Evolutionary conservation across 2,329 filamentous ascomycete genomes (phyloP).

Genomic region (Sclerotinia glacialis): DNA sequence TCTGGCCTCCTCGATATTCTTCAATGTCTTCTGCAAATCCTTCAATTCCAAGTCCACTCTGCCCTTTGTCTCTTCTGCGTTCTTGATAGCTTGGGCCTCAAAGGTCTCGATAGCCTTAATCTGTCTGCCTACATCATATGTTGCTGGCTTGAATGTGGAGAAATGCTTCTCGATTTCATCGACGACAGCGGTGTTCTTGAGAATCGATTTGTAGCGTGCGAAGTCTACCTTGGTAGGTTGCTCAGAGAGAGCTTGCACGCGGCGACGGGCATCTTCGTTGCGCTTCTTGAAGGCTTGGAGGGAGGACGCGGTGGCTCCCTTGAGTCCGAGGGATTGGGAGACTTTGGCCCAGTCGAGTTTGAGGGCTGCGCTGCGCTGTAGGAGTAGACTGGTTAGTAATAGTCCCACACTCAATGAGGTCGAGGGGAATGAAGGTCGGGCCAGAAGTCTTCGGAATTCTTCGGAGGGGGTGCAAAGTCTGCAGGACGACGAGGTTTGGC

Average conservation of each 20-base stretch:
- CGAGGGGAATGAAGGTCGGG: neutral
- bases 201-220: constrained; percentile 79
- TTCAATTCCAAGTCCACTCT: constrained; percentile 93
- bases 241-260: constrained; percentile 79
- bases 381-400: constrained; percentile 28
- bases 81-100: constrained; percentile 94
- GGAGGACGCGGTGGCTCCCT: constrained; percentile 86
- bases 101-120: constrained; percentile 98
- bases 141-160: constrained; percentile 82
- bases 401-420: neutral
- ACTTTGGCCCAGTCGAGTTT: constrained; percentile 99
- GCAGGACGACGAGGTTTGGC: neutral
- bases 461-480: constrained; percentile 22
- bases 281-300: constrained; percentile 99
- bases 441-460: constrained; percentile 16
- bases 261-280: constrained; percentile 97
- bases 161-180: constrained; percentile 98
- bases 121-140: constrained; percentile 90
- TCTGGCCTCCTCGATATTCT: constrained; percentile 94
- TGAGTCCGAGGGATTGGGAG: constrained; percentile 89
- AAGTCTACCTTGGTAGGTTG: constrained; percentile 89
- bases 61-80: constrained; percentile 93
- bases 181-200: constrained; percentile 95
- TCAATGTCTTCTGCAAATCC: constrained; percentile 89
- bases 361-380: constrained; percentile 92